These are phyloP conservation scores for Sclerotiophoma versabilis DNA, from an alignment of 2,329 filamentous ascomycete species.

Conservation along the genomic window DNA sequence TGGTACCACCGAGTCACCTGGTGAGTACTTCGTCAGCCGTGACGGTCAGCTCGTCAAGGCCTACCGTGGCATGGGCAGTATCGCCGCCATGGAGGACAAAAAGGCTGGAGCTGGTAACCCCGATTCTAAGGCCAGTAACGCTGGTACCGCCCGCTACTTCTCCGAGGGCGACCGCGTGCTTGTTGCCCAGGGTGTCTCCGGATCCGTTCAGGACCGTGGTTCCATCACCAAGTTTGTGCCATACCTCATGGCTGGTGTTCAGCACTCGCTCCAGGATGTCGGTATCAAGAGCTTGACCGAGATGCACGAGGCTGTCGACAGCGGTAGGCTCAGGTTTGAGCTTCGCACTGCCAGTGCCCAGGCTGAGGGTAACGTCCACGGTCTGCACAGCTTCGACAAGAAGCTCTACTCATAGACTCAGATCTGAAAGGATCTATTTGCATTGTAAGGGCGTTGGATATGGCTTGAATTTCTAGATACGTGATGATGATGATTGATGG, in stretches of 20 bases:
- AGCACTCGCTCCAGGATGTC: slow-evolving; percentile 97
- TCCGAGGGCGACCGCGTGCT: slow-evolving; percentile 94
- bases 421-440: slow-evolving; percentile 21
- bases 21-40: slow-evolving; percentile 93
- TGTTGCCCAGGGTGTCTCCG: slow-evolving; percentile 95
- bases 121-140: slow-evolving; percentile 77
- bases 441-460: slow-evolving; percentile 41
- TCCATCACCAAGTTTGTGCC: slow-evolving; percentile 95
- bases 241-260: slow-evolving; percentile 92
- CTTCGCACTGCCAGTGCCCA: slow-evolving; percentile 92
- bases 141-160: slow-evolving; percentile 97
- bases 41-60: slow-evolving; percentile 99
- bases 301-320: slow-evolving; percentile 76
- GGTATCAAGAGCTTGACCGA: slow-evolving; percentile 81
- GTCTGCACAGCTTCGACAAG: slow-evolving; percentile 98
- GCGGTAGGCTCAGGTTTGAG: slow-evolving; percentile 87
- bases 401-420: slow-evolving; percentile 85
- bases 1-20: slow-evolving; percentile 96
- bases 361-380: slow-evolving; percentile 94
- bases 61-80: slow-evolving; percentile 98
- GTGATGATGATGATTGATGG: slow-evolving; percentile 36
- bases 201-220: slow-evolving; percentile 79
- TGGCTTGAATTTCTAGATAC: slow-evolving; percentile 26
- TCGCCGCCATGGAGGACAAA: slow-evolving; percentile 99
- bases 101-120: slow-evolving; percentile 80